Conservation (phyloP, 2,329 filamentous ascomycete genomes). For the Pezicula carpinea region DNA sequence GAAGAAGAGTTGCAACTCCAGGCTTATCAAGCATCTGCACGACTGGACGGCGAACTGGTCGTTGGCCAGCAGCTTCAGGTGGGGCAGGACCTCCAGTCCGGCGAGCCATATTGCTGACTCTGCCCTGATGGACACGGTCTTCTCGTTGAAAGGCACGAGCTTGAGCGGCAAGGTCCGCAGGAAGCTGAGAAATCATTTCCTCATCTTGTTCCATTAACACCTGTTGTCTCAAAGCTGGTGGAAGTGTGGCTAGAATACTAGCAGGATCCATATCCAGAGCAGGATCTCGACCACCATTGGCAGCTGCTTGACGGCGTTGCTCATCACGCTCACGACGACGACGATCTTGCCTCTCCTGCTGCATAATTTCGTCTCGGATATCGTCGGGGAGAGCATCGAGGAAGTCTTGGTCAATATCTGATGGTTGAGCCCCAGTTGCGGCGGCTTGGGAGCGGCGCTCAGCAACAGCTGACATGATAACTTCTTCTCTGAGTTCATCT, state of each 20-base stretch:
- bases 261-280: constrained; percentile 76
- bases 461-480: constrained; percentile 85
- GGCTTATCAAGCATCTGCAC: constrained; percentile 97
- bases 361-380: constrained; percentile 82
- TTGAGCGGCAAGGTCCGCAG: constrained; percentile 81
- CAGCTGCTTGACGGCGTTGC: constrained; percentile 61
- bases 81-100: constrained; percentile 42
- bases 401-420: constrained; percentile 88
- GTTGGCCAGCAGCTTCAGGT: constrained; percentile 33
- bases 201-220: constrained; percentile 91
- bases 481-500: constrained; percentile 92
- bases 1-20: constrained; percentile 89
- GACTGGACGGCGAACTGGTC: constrained; percentile 71
- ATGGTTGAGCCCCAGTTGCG: constrained; percentile 67
- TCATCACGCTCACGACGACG: constrained; percentile 84
- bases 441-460: constrained; percentile 74
- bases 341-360: constrained; percentile 84
- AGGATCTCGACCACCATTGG: constrained; percentile 46
- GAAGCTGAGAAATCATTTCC: constrained; percentile 76
- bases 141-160: constrained; percentile 64
- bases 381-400: constrained; percentile 88
- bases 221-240: constrained; percentile 77
- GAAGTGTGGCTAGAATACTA: constrained; percentile 86
- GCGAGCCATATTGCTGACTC: constrained; percentile 33
- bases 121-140: constrained; percentile 21